A percentile compares a stretch with the other conserved stretches of the same genome.
Evolutionary conservation across 1,284 basidiomycete genomes (phyloP).

Genomic region (Paramarasmius palmivorus): DNA sequence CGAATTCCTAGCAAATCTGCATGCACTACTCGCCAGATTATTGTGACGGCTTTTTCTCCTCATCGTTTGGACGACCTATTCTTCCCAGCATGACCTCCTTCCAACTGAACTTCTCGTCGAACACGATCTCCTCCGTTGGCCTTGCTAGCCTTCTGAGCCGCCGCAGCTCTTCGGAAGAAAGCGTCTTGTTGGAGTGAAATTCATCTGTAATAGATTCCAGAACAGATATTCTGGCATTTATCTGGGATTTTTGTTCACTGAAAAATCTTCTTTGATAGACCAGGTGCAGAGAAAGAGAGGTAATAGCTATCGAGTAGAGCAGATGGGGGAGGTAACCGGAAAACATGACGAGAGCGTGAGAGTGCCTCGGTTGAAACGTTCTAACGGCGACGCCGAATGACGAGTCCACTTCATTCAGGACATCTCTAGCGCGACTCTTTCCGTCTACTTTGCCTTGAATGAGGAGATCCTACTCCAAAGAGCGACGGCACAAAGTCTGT

Average conservation of each 20-base stretch:
- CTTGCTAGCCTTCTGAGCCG: slow-evolving; percentile 47
- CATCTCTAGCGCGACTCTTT: too few species aligned
- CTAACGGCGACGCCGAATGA: neutral
- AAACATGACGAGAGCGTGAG: slow-evolving; percentile 12
- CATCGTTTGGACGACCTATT: neutral
- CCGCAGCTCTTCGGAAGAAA: slow-evolving; percentile 48
- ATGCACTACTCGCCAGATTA: too few species aligned
- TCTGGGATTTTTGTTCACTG: slow-evolving; percentile 48
- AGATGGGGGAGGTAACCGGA: slow-evolving; percentile 41
- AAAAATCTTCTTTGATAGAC: slow-evolving; percentile 48
- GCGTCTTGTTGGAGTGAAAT: slow-evolving; percentile 41
- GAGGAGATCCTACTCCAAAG: too few species aligned
- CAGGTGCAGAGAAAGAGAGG: slow-evolving; percentile 63
- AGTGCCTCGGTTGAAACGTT: neutral
- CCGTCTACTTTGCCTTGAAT: too few species aligned
- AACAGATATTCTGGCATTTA: slow-evolving; percentile 57
- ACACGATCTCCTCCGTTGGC: slow-evolving; percentile 21
- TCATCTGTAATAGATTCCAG: slow-evolving; percentile 53
- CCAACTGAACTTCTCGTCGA: slow-evolving; percentile 19
- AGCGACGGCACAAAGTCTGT: too few species aligned
- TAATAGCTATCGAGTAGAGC: slow-evolving; percentile 58
- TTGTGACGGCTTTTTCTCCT: neutral
- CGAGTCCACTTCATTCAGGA: too few species aligned
- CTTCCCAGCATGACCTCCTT: slow-evolving; percentile 21
- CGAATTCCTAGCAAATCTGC: too few species aligned